Evolutionary conservation across 1,284 basidiomycete genomes (phyloP), one percentile per base, ranked within the genome.

Genomic region (Cryptococcus floricola): DNA sequence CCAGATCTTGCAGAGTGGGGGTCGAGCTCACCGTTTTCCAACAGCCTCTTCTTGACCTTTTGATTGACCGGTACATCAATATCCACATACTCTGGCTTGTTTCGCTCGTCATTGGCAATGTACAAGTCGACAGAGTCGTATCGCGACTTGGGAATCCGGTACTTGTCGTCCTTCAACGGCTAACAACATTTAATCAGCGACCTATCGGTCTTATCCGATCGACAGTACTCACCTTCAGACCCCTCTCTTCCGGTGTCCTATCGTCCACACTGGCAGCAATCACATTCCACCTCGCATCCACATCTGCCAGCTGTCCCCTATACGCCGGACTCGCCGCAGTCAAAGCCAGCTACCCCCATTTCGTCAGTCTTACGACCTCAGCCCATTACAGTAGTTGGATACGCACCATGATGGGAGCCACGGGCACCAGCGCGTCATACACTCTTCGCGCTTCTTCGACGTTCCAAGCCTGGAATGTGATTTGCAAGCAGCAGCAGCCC

Each of bases 231-330:
- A 88, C 89, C 82, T 87, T 88, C 58, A 89, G 66, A 3, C 93
- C 94, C 50, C 94, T 84, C 76, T 99, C 96, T 72, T 95, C 93
- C 62, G 88, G 85, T 16, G 92, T 98, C 48, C 96, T 84, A 78
- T 98, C 96, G 71, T 99, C 96, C 0, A 98, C 94, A 63, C 91
- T 91, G 7, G 88, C 95, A 5, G 95, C 89, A 64, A 99, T 96
- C 19, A 98, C 95, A 71, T 97, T 91, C 96, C 96, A 99, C 27
- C 96, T 85, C 68, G 90, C 94, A 77, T 99, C 96, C 3, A 98
- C 93, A 70, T 98, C 95, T 31, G 95, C 86, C 43, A 99, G 83
- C 71, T 92, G 89, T 12, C 96, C 96, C 56, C 95, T 83, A 84
- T 91, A 99, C 7, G 91, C 83, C 1, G 96, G 96, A 63, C 91